Evolutionary conservation across 768 basidiomycete species (phyloP).

Genomic region (Pulveroboletus sp.): DNA sequence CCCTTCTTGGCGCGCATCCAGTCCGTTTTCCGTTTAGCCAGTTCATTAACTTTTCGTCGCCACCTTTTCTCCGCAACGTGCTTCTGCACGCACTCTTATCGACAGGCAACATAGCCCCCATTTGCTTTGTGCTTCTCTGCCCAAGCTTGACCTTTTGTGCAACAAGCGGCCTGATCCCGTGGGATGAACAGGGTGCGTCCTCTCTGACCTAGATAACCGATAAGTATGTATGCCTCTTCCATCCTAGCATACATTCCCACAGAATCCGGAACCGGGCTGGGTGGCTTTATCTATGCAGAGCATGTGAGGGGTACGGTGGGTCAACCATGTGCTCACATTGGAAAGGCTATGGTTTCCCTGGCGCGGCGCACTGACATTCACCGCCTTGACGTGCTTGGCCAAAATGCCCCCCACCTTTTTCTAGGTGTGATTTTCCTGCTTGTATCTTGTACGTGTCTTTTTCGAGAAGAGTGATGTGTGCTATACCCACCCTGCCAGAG

Average conservation of each 20-base stretch:
- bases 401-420: neutral
- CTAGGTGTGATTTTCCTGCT: neutral
- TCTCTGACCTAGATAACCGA: neutral
- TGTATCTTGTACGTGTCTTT: neutral
- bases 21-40: neutral
- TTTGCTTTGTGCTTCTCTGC: slow-evolving; percentile 7
- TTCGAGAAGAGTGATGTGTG: neutral
- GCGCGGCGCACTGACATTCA: neutral
- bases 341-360: neutral
- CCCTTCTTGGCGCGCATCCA: neutral
- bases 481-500: neutral
- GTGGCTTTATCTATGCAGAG: neutral
- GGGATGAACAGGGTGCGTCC: slow-evolving; percentile 1
- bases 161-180: slow-evolving; percentile 1
- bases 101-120: slow-evolving; percentile 1
- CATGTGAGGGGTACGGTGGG: no score
- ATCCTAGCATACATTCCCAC: neutral
- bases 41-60: neutral
- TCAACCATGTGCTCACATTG: neutral
- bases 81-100: slow-evolving; percentile 13
- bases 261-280: neutral
- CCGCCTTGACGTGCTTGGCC: neutral
- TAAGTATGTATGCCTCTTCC: neutral
- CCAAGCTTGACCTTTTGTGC: neutral
- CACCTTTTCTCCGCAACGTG: slow-evolving; percentile 9